These are phyloP conservation scores for Ulota crispa DNA, from an alignment of 225 moss, liverwort and hornwort genomes.

Conservation along the genomic window DNA sequence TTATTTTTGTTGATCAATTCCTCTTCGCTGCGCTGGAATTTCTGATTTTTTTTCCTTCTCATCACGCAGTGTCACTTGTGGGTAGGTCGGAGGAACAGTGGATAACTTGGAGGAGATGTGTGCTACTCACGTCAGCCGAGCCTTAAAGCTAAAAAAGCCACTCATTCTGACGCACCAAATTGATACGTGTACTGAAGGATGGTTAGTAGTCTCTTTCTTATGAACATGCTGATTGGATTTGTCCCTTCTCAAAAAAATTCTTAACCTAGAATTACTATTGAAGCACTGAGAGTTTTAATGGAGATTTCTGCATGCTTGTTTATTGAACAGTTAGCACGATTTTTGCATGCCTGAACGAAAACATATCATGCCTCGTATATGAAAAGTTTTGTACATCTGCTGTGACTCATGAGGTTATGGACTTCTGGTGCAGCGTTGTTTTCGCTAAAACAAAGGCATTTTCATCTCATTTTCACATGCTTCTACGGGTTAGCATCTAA, in stretches of 20 bases:
- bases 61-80: constrained; percentile 18
- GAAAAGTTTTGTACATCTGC: neutral
- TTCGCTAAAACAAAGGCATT: constrained; percentile 83
- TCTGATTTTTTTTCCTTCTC: neutral
- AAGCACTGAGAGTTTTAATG: neutral
- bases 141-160: constrained; percentile 62
- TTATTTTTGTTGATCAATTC: constrained; percentile 1
- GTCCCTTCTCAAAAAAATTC: neutral
- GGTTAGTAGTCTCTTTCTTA: constrained; percentile 47
- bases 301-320: neutral
- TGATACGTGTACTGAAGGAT: constrained; percentile 97
- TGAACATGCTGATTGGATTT: neutral
- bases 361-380: neutral
- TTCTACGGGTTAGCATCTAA: constrained; percentile 65
- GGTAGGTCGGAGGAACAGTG: constrained; percentile 96
- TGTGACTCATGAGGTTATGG: constrained; percentile 20
- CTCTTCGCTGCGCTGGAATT: neutral
- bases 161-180: constrained; percentile 92
- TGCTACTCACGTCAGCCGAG: constrained; percentile 81
- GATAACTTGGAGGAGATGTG: constrained; percentile 94
- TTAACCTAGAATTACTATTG: neutral
- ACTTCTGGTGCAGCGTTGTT: constrained; percentile 69
- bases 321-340: neutral
- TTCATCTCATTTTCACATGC: constrained; percentile 87
- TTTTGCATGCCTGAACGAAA: neutral